Conservation (phyloP, 257 asterid species). For the Nemophila menziesii region DNA sequence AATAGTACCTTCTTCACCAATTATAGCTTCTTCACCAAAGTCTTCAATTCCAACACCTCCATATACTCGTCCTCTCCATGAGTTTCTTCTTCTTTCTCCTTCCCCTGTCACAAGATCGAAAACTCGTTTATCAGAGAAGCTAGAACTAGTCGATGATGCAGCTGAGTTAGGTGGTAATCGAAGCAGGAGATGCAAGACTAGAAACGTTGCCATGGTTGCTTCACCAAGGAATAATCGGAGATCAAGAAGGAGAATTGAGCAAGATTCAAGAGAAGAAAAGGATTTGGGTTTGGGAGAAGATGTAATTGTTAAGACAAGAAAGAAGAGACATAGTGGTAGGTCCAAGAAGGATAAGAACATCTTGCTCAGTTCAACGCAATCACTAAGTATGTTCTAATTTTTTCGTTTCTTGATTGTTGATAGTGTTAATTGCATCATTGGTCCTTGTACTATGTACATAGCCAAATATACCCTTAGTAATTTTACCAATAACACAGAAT, state of each 20-base stretch:
- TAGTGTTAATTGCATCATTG: not conserved
- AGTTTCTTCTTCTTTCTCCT: slow-evolving; percentile 58
- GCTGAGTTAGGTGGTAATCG: slow-evolving; percentile 31
- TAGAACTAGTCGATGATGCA: slow-evolving; percentile 40
- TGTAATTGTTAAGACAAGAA: slow-evolving; percentile 36
- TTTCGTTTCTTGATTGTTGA: slow-evolving; percentile 1
- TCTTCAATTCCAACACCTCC: slow-evolving; percentile 35
- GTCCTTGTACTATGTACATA: too few species aligned
- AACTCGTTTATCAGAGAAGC: slow-evolving; percentile 33
- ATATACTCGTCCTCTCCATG: slow-evolving; percentile 38
- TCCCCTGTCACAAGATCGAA: slow-evolving; percentile 47
- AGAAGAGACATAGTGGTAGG: slow-evolving; percentile 46
- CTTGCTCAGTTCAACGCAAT: slow-evolving; percentile 22
- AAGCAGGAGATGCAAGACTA: slow-evolving; percentile 36
- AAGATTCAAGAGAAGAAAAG: slow-evolving; percentile 55
- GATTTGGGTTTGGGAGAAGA: slow-evolving; percentile 53
- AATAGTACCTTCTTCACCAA: slow-evolving; percentile 58
- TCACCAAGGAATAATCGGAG: slow-evolving; percentile 56
- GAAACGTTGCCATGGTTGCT: slow-evolving; percentile 22
- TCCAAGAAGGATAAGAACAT: slow-evolving; percentile 43
- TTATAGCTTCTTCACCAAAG: slow-evolving; percentile 41
- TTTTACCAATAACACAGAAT: too few species aligned
- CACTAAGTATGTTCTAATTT: slow-evolving; percentile 38
- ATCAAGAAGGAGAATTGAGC: slow-evolving; percentile 54
- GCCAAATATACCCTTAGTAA: too few species aligned